Evolutionary conservation across 192 early-diverging fungal species (phyloP).

Genomic region (Backusella morwellensis): DNA sequence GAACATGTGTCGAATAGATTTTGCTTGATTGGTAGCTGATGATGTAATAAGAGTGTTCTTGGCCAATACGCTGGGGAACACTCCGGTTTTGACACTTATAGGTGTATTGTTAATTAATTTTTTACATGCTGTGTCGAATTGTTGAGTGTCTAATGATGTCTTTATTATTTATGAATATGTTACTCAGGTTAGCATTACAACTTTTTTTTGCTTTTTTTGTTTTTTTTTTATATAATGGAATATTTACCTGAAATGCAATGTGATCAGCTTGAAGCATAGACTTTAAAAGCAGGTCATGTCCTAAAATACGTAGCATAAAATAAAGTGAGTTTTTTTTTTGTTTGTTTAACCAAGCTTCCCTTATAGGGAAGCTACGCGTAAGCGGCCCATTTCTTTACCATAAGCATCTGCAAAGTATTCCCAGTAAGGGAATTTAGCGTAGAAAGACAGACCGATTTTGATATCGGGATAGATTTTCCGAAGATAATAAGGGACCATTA

Average conservation of each 20-base stretch:
- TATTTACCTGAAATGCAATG: background rate
- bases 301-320: background rate
- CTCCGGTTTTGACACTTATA: background rate
- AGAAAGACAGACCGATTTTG: background rate
- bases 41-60: background rate
- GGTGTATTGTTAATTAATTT: background rate
- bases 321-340: background rate
- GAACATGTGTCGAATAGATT: background rate
- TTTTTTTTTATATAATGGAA: background rate
- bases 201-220: background rate
- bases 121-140: background rate
- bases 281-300: background rate
- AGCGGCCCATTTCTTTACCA: background rate
- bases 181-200: background rate
- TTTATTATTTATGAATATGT: background rate
- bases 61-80: background rate
- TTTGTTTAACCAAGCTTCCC: background rate
- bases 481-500: slow-evolving; percentile 3
- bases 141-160: background rate
- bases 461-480: slow-evolving; percentile 7
- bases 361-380: background rate
- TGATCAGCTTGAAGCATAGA: background rate
- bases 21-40: background rate
- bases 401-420: background rate
- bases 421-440: background rate